Evolutionary conservation across 441 rosid species (phyloP), one percentile per base, ranked within the genome.

Genomic region (Gossypium armourianum): DNA sequence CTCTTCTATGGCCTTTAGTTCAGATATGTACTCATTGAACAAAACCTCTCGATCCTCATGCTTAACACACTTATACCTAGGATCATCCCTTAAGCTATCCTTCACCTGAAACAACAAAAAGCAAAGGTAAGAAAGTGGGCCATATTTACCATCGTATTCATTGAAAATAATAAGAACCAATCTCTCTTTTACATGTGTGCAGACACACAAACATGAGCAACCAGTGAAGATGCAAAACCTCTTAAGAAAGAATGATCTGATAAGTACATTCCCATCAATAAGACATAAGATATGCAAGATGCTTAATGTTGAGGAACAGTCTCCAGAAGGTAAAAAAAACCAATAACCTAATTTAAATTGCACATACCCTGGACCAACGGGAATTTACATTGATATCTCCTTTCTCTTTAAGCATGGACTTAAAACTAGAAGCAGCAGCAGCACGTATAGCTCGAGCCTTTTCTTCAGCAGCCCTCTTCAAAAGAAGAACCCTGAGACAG

Each of bases 351-450:
- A n/a, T 15, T 12, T 56, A 57, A 13, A 12, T 56, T 72, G 61
- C 52, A 77, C 82, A 28, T 81, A 95, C 99, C 97, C 87, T 88
- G 58, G 95, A 89, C 99, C 99, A 95, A 45, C 88, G 93, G 73
- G 91, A 88, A 81, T 77, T 78, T 53, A 83, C 72, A 67, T 83
- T 84, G 68, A 95, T 72, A 79, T 87, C 92, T 75, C 84, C 90
- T 64, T 69, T 85, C 45, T 95, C 98, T 29, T 32, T 84, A 75
- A 95, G 92, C 96, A 95, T 80, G 76, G 89, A 84, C 81, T 90
- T 95, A 81, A 92, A 92, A 81, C 88, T 79, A 60, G 87, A 82
- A 68, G 91, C 82, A 32, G 86, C 83, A 15, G 89, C 90, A 32
- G 86, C 84, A 58, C 91, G 96, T 61, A 82, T 73, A 76, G 90